These are phyloP conservation scores for Gaillardinia entomophila DNA, from an alignment of 805 yeast species.

Conservation along the genomic window DNA sequence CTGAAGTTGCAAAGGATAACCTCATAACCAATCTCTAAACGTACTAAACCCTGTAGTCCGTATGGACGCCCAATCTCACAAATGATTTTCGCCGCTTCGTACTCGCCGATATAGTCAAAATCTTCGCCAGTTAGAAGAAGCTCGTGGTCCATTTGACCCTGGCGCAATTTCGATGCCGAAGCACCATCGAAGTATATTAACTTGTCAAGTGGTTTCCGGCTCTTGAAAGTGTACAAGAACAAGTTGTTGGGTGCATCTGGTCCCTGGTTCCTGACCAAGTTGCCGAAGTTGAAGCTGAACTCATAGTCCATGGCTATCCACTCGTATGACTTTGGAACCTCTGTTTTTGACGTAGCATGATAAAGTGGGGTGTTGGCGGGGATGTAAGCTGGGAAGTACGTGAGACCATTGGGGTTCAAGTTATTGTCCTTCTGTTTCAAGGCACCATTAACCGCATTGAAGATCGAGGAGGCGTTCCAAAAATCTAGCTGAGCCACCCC, in stretches of 20 bases:
- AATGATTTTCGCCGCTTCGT: slow-evolving; percentile 43
- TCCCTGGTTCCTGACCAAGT: no score
- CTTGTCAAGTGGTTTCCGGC: slow-evolving; percentile 41
- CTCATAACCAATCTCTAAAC: slow-evolving; percentile 60
- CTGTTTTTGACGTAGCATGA: slow-evolving; percentile 41
- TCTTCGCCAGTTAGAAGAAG: slow-evolving; percentile 14
- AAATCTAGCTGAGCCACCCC: slow-evolving; percentile 31
- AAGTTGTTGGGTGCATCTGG: slow-evolving; percentile 4
- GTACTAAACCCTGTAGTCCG: slow-evolving; percentile 53
- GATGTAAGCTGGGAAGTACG: slow-evolving; percentile 53
- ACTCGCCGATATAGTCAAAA: slow-evolving; percentile 28
- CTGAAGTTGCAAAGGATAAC: slow-evolving; percentile 54
- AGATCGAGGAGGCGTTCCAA: slow-evolving; percentile 48
- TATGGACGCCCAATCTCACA: slow-evolving; percentile 53
- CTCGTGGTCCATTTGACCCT: slow-evolving; percentile 58
- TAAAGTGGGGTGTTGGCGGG: slow-evolving; percentile 56
- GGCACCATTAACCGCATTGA: slow-evolving; percentile 50
- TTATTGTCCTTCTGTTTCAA: slow-evolving; percentile 47
- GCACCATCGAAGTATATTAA: slow-evolving; percentile 60
- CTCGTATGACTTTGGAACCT: slow-evolving; percentile 43
- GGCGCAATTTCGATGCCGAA: slow-evolving; percentile 52
- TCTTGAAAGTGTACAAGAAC: slow-evolving; percentile 41
- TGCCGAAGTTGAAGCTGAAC: slow-evolving; percentile 46
- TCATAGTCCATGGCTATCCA: slow-evolving; percentile 66
- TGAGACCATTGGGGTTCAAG: slow-evolving; percentile 51